Evolutionary conservation across 2,329 filamentous ascomycete genomes (phyloP).

Genomic region (Fusarium musae): DNA sequence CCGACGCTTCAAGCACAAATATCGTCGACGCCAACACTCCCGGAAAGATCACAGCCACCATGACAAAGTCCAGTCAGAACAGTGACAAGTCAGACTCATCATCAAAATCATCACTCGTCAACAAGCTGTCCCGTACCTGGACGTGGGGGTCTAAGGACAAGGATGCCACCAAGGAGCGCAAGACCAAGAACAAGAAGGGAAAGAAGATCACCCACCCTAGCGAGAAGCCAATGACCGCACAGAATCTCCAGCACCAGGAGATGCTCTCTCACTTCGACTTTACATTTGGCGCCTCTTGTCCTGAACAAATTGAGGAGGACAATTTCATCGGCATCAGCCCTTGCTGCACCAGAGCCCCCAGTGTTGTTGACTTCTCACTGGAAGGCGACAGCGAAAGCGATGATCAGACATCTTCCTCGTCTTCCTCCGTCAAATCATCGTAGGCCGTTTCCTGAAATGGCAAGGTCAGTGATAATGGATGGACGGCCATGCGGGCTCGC

Average conservation of each 20-base stretch:
- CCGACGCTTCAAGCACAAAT: slow-evolving; percentile 47
- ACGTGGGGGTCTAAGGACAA: slow-evolving; percentile 47
- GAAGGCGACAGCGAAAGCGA: slow-evolving; percentile 41
- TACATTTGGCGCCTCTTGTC: slow-evolving; percentile 56
- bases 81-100: slow-evolving; percentile 43
- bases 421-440: slow-evolving; percentile 35
- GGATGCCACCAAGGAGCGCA: slow-evolving; percentile 46
- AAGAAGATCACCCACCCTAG: slow-evolving; percentile 52
- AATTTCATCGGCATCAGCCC: slow-evolving; percentile 56
- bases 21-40: slow-evolving; percentile 48
- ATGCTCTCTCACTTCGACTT: slow-evolving; percentile 59
- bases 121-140: slow-evolving; percentile 47
- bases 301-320: slow-evolving; percentile 48
- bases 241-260: slow-evolving; percentile 60
- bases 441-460: slow-evolving; percentile 37
- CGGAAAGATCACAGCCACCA: slow-evolving; percentile 43
- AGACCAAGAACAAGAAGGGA: slow-evolving; percentile 45
- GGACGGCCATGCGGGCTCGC: slow-evolving; percentile 32
- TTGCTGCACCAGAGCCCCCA: slow-evolving; percentile 55
- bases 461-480: slow-evolving; percentile 33
- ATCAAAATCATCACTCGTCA: slow-evolving; percentile 46
- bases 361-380: slow-evolving; percentile 46
- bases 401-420: slow-evolving; percentile 33
- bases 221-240: slow-evolving; percentile 57
- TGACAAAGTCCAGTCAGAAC: slow-evolving; percentile 46